Percentiles rank a stretch among this genome's conserved stretches.
These are phyloP conservation scores for Trichophyton equinum DNA, from an alignment of 2,329 filamentous ascomycete species.

Conservation along the genomic window DNA sequence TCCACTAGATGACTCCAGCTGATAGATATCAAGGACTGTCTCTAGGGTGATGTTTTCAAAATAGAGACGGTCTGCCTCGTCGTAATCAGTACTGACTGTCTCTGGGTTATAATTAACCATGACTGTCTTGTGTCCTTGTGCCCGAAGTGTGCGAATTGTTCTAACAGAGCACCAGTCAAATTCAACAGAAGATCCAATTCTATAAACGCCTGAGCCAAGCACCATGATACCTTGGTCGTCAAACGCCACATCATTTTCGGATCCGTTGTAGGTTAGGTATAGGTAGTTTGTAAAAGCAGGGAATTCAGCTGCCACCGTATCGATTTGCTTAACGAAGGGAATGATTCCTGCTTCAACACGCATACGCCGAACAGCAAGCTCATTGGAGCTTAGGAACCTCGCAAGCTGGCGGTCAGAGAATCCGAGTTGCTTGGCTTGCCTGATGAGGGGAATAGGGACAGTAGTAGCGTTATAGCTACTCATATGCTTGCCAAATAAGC, in stretches of 20 bases:
- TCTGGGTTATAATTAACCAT: slow-evolving; percentile 96
- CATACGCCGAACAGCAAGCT: slow-evolving; percentile 72
- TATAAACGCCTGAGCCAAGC: slow-evolving; percentile 86
- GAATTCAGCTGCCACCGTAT: slow-evolving; percentile 95
- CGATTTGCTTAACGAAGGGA: slow-evolving; percentile 93
- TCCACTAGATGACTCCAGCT: slow-evolving; percentile 68
- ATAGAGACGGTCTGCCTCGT: slow-evolving; percentile 87
- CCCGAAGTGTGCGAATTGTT: slow-evolving; percentile 78
- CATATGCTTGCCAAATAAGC: slow-evolving; percentile 76
- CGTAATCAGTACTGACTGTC: slow-evolving; percentile 80
- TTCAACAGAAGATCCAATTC: slow-evolving; percentile 94
- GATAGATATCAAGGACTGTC: slow-evolving; percentile 84
- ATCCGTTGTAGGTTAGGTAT: slow-evolving; percentile 90
- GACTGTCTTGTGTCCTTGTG: slow-evolving; percentile 78
- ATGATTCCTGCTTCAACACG: slow-evolving; percentile 76
- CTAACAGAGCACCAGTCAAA: slow-evolving; percentile 99
- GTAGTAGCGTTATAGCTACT: slow-evolving; percentile 54
- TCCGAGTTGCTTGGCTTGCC: slow-evolving; percentile 81
- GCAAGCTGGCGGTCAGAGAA: slow-evolving; percentile 91
- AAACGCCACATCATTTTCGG: slow-evolving; percentile 70
- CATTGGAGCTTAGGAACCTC: slow-evolving; percentile 88
- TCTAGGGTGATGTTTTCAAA: slow-evolving; percentile 93
- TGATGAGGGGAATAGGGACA: slow-evolving; percentile 52
- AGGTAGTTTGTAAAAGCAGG: slow-evolving; percentile 91
- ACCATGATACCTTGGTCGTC: slow-evolving; percentile 93